Conservation (phyloP, 495 filamentous ascomycete species). For the Chlorociboria aeruginascens region DNA sequence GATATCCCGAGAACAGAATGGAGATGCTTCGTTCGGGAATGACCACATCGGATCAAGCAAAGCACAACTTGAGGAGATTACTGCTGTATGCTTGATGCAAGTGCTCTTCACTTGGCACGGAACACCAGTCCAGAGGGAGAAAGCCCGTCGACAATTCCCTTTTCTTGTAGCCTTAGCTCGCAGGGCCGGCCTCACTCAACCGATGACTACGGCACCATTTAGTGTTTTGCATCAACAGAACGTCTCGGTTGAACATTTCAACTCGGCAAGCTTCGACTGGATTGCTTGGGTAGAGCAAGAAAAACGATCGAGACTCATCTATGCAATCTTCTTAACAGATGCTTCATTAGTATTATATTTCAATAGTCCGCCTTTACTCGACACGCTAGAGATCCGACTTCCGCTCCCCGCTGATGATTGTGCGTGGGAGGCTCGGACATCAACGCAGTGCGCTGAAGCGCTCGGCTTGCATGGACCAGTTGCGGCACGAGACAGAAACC, state of each 20-base stretch:
- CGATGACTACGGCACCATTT: constrained; percentile 25
- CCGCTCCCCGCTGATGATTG: constrained; percentile 55
- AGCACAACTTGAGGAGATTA: constrained; percentile 45
- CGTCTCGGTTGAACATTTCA: constrained; percentile 24
- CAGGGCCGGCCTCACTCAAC: constrained; percentile 35
- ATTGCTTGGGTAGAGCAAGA: constrained; percentile 54
- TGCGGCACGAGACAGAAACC: constrained; percentile 34
- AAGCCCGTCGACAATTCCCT: constrained; percentile 38
- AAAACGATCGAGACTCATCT: constrained; percentile 48
- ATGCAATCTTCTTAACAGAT: constrained; percentile 45
- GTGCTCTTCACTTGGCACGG: constrained; percentile 53
- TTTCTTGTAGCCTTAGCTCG: constrained; percentile 38
- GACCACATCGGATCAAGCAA: constrained; percentile 21
- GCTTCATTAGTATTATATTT: constrained; percentile 51
- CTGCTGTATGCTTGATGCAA: constrained; percentile 44
- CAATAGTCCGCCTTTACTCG: constrained; percentile 44
- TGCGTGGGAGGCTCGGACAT: constrained; percentile 47
- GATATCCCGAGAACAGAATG: constrained; percentile 21
- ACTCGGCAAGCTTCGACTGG: constrained; percentile 41
- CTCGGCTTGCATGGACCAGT: constrained; percentile 42
- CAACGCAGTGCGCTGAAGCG: constrained; percentile 44
- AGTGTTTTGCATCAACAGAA: constrained; percentile 35
- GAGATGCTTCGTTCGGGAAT: constrained; percentile 23
- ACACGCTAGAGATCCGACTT: constrained; percentile 41
- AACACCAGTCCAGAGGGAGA: constrained; percentile 41